Percentiles rank a stretch among this genome's conserved stretches.
phyloP scores from a whole-genome alignment of 495 filamentous ascomycete genomes.

The Cercophora newfieldiana region DNA sequence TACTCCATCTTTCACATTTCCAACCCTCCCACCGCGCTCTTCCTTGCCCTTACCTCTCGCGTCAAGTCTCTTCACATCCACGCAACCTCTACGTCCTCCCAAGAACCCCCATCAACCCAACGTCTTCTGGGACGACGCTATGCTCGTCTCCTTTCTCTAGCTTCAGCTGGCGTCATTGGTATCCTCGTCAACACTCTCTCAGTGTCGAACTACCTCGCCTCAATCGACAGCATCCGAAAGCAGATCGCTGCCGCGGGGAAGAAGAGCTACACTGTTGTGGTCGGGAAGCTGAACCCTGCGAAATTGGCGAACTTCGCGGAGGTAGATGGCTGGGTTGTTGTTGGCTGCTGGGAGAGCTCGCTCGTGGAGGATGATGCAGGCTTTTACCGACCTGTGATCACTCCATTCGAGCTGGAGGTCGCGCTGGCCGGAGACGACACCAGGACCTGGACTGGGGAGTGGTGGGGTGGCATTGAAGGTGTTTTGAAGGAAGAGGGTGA shows the following conservation, averaged over 20 bases:
- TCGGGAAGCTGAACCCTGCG: constrained; percentile 92
- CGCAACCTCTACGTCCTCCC: constrained; percentile 51
- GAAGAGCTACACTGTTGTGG: constrained; percentile 94
- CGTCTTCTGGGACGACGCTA: constrained; percentile 79
- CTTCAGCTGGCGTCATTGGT: constrained; percentile 80
- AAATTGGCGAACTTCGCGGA: constrained; percentile 97
- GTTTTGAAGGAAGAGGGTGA: constrained; percentile 29
- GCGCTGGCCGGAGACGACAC: constrained; percentile 67
- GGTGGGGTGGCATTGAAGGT: constrained; percentile 72
- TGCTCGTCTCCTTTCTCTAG: constrained; percentile 76
- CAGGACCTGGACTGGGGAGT: constrained; percentile 74
- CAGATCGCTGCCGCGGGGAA: constrained; percentile 76
- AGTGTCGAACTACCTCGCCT: constrained; percentile 83
- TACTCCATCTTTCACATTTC: constrained; percentile 90
- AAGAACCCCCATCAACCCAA: constrained; percentile 43
- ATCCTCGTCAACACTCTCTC: constrained; percentile 94
- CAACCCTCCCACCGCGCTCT: constrained; percentile 76
- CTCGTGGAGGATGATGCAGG: constrained; percentile 77
- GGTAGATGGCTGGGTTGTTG: constrained; percentile 93
- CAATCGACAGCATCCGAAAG: constrained; percentile 67
- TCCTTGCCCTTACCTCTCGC: constrained; percentile 84
- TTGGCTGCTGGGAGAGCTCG: constrained; percentile 97
- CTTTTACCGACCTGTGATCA: constrained; percentile 83
- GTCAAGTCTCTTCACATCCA: constrained; percentile 77
- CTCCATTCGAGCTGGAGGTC: constrained; percentile 84